phyloP scores from a whole-genome alignment of 164 flowering plant genomes.

The Malania oleifera region DNA sequence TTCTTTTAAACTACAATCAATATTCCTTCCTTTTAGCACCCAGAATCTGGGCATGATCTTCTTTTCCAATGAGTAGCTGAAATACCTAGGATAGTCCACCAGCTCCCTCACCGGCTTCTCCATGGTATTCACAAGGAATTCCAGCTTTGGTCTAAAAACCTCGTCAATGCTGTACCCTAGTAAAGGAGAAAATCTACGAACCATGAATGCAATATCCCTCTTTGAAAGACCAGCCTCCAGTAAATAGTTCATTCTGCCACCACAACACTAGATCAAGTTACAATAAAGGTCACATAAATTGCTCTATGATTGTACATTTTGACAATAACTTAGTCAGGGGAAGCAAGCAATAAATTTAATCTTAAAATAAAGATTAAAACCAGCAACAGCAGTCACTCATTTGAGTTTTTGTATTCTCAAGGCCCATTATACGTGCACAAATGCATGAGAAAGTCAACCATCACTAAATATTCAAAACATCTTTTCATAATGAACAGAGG shows the following conservation, averaged over 20 bases:
- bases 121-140: constrained; percentile 71
- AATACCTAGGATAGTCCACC: constrained; percentile 80
- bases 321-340: too few species aligned
- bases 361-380: too few species aligned
- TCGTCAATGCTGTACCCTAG: constrained; percentile 81
- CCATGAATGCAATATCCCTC: constrained; percentile 68
- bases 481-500: too few species aligned
- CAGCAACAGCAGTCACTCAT: too few species aligned
- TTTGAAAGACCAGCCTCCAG: constrained; percentile 58
- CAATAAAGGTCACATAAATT: neutral
- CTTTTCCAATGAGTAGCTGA: constrained; percentile 88
- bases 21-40: constrained; percentile 55
- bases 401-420: too few species aligned
- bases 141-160: constrained; percentile 74
- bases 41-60: constrained; percentile 77
- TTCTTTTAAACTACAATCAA: constrained; percentile 65
- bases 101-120: constrained; percentile 56
- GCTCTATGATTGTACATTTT: too few species aligned
- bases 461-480: too few species aligned
- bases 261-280: constrained; percentile 1
- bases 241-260: constrained; percentile 59
- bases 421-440: too few species aligned
- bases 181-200: constrained; percentile 70
- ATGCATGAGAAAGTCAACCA: too few species aligned
- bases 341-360: too few species aligned